Evolutionary conservation across 2,329 filamentous ascomycete genomes (phyloP), one percentile per base, ranked within the genome.

Genomic region (Coniella lustricola): DNA sequence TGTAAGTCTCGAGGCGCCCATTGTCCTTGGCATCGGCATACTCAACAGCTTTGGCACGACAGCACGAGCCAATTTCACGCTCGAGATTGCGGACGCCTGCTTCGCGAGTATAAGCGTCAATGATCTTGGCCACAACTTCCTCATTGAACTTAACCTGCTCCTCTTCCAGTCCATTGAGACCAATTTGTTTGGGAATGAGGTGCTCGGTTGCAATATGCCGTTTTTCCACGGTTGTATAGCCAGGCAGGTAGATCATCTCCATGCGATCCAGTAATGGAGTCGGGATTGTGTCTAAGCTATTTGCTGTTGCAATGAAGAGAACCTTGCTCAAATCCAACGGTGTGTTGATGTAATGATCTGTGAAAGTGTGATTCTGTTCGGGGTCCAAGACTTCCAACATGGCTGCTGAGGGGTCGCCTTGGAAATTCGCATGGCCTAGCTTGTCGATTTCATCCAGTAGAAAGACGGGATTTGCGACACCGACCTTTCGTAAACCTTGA

Each of bases 321-420:
- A 98, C 88, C 68, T 95, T 96, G 70, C 89, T 95, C 17, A 98
- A 76, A 63, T 98, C 93, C 56, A 97, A 88, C 0, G 93, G 91
- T 54, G 96, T 90, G 60, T 90, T 90, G 64, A 98, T 81, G 64
- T 97, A 98, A 68, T 98, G 93, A 62, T 98, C 93, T 25, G 84
- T 87, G 68, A 98, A 98, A 9, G 82, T 85, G 66, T 94, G 80
- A 62, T 98, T 98, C 69, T 98, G 93, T 66, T 98, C 93, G 0
- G 93, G 93, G 61, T 98, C 93, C 39, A 98, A 75, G 10, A 98
- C 93, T 66, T 98, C 93, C 13, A 98, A 81, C 91, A 98, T 96
- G 8, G 93, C 93, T 18, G 93, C 93, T 17, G 89, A 94, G 3
- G 93, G 93, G 61, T 98, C 93, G 35, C 93, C 93, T 57, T 98